Base-by-base conservation (phyloP, 2,329 filamentous ascomycete species). In the Bertia moriformis region DNA sequence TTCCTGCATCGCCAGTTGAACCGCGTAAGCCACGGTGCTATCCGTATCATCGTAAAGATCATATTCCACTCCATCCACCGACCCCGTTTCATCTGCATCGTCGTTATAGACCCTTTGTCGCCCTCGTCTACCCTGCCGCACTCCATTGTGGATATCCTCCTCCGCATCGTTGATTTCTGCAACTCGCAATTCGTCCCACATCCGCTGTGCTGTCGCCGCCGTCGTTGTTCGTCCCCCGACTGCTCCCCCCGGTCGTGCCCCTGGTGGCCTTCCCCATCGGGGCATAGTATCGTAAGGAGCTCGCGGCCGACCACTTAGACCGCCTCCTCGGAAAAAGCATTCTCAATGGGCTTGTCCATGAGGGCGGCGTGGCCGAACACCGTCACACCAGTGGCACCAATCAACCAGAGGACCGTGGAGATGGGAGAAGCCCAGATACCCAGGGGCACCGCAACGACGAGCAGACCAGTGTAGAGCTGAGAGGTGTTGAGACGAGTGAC, bases 321-420 rank as follows among this genome's bases (percentile, higher is more conserved):
- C 88, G 91, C 89, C 89, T 98, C 91, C 88, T 93, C 91, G 73
- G 89, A 95, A 95, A 98, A 98, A 95, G 88, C 88, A 88, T 93
- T 89, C 79, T 96, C 91, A 70, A 96, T 94, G 43, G 89, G 89
- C 75, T 94, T 95, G 61, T 96, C 89, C 82, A 96, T 79, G 58
- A 96, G 77, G 46, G 87, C 73, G 50, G 91, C 91, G 66, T 98
- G 91, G 63, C 91, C 91, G 49, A 96, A 68, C 49, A 96, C 93
- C 58, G 80, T 84, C 58, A 95, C 86, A 59, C 86, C 88, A 50
- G 83, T 89, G 51, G 91, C 91, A 58, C 91, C 91, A 56, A 96
- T 86, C 57, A 98, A 73, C 91, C 91, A 96, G 51, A 96, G 77
- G 51, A 88, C 72, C 39, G 87, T 93, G 52, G 72, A 61, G 59